phyloP scores from a whole-genome alignment of 192 early-diverging fungal genomes.

The Rhizophagus sp. region DNA sequence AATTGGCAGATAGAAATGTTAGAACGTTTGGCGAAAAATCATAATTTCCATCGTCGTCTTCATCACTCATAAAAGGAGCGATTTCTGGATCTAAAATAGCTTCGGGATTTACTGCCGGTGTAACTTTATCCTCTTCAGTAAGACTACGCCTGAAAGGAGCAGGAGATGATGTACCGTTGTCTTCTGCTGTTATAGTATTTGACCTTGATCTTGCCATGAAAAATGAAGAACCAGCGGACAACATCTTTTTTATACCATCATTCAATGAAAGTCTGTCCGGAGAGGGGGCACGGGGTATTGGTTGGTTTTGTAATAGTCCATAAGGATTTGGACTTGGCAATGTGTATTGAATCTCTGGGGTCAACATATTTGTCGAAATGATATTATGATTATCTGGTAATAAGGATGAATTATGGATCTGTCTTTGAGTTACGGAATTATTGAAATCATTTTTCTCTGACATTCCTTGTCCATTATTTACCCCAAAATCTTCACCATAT shows the following conservation, averaged over 20 bases:
- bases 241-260: constrained; percentile 41
- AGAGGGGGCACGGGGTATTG: constrained; percentile 7
- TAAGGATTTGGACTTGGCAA: not conserved
- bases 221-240: constrained; percentile 37
- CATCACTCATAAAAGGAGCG: constrained; percentile 60
- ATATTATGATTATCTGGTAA: constrained; percentile 36
- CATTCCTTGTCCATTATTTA: constrained; percentile 32
- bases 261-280: constrained; percentile 28
- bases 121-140: constrained; percentile 38
- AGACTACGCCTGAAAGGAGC: constrained; percentile 52
- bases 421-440: constrained; percentile 34
- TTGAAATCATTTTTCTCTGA: constrained; percentile 30
- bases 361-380: constrained; percentile 21
- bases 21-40: constrained; percentile 43
- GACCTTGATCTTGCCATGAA: constrained; percentile 47
- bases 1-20: constrained; percentile 37
- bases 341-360: not conserved
- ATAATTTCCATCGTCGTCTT: constrained; percentile 53
- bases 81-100: constrained; percentile 60
- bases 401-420: constrained; percentile 36
- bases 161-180: constrained; percentile 26
- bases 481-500: constrained; percentile 42
- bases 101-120: constrained; percentile 35
- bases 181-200: constrained; percentile 41
- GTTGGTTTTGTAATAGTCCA: not conserved